Conservation (phyloP, 1,139 yeast species). For the Lodderomyces jiufengensis region DNA sequence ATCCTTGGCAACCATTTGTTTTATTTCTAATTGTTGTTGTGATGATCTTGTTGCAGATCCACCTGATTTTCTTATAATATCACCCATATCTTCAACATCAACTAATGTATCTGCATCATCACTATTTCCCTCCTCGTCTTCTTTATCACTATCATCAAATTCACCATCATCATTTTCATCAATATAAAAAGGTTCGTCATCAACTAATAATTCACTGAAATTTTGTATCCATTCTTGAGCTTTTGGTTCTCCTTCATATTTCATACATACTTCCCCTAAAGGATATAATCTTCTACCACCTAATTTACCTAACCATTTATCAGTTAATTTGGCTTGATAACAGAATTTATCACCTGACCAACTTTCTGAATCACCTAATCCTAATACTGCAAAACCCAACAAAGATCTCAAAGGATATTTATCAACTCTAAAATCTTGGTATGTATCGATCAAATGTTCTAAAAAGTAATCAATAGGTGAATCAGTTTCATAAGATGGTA, state of each 20-base stretch:
- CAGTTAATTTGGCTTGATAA: constrained; percentile 77
- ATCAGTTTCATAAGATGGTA: constrained; percentile 91
- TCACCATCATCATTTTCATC: constrained; percentile 34
- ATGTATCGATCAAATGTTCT: constrained; percentile 76
- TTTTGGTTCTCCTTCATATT: constrained; percentile 59
- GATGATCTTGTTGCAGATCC: not conserved
- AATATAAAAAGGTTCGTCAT: constrained; percentile 60
- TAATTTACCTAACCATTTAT: constrained; percentile 70
- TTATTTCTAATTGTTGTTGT: constrained; percentile 36
- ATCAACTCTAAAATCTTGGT: constrained; percentile 81
- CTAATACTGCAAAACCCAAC: constrained; percentile 80
- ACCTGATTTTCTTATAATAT: constrained; percentile 42
- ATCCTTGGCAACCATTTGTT: constrained; percentile 86
- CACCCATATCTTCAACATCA: constrained; percentile 87
- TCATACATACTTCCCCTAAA: constrained; percentile 80
- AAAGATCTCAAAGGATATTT: constrained; percentile 67
- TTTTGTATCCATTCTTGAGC: constrained; percentile 66
- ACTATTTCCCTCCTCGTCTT: constrained; percentile 32
- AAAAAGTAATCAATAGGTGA: constrained; percentile 87
- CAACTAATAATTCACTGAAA: constrained; percentile 56
- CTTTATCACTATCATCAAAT: constrained; percentile 38
- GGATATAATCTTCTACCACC: constrained; percentile 88
- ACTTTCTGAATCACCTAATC: constrained; percentile 83
- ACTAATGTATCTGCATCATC: constrained; percentile 49
- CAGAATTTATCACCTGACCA: constrained; percentile 80